phyloP scores from a whole-genome alignment of 192 early-diverging fungal species.

The Coemansia sp. region DNA sequence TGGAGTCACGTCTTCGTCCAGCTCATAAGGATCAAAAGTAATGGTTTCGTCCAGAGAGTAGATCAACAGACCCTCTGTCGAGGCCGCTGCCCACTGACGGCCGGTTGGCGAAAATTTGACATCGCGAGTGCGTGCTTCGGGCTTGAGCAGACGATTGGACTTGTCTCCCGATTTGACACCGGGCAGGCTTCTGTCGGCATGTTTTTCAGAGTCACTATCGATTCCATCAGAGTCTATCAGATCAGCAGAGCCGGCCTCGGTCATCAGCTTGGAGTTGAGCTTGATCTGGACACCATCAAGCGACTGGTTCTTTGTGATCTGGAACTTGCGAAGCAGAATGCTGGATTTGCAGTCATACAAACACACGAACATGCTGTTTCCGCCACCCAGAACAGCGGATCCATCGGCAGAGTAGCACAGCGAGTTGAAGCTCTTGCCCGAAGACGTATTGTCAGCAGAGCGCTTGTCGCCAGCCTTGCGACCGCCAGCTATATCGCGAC shows the following conservation, averaged over 20 bases:
- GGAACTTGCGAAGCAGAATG: slow-evolving; percentile 85
- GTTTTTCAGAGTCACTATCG: slow-evolving; percentile 79
- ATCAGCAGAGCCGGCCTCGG: slow-evolving; percentile 86
- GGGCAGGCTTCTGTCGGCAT: slow-evolving; percentile 74
- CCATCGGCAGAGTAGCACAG: slow-evolving; percentile 96
- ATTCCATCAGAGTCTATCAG: slow-evolving; percentile 81
- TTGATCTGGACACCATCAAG: slow-evolving; percentile 90
- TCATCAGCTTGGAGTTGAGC: slow-evolving; percentile 90
- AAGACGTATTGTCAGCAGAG: slow-evolving; percentile 78
- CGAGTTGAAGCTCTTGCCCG: slow-evolving; percentile 88
- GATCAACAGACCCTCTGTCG: slow-evolving; percentile 93
- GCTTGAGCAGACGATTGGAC: slow-evolving; percentile 71
- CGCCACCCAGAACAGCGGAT: slow-evolving; percentile 85
- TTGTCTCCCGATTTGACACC: slow-evolving; percentile 86
- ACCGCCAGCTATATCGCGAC: slow-evolving; percentile 89
- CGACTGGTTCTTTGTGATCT: slow-evolving; percentile 88
- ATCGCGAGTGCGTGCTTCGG: slow-evolving; percentile 79
- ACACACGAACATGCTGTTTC: slow-evolving; percentile 94
- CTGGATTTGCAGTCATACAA: slow-evolving; percentile 81
- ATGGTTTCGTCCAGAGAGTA: slow-evolving; percentile 93
- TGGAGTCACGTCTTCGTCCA: slow-evolving; percentile 96
- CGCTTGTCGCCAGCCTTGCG: slow-evolving; percentile 75
- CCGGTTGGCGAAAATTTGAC: slow-evolving; percentile 94
- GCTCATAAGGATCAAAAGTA: slow-evolving; percentile 96
- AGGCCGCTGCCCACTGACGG: slow-evolving; percentile 91